A percentile compares a stretch with the other conserved stretches of the same genome.
Evolutionary conservation across 2,329 filamentous ascomycete genomes (phyloP).

Genomic region (Bertia moriformis): DNA sequence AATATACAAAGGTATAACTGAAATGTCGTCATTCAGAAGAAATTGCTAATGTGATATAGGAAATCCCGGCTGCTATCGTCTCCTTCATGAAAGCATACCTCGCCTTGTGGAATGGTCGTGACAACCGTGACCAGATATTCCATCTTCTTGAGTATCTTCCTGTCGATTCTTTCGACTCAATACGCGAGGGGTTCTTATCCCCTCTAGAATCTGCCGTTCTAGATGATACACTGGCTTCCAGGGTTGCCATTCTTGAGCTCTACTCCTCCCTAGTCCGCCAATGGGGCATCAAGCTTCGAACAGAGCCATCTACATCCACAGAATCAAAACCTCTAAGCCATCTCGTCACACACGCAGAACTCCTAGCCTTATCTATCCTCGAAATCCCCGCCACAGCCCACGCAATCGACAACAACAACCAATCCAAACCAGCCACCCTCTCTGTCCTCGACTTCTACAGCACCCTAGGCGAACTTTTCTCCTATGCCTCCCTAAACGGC

Average conservation of each 20-base stretch:
- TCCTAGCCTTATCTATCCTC: conserved; percentile 18
- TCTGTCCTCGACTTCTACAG: conserved; percentile 30
- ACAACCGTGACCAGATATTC: conserved; percentile 15
- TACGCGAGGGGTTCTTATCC: conserved; percentile 6
- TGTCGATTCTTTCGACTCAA: conserved; percentile 11
- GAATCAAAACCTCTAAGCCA: conserved; percentile 12
- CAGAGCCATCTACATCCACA: conserved; percentile 9
- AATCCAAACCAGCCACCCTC: conserved; percentile 9
- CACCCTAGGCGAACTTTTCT: conserved; percentile 20
- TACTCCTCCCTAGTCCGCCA: conserved; percentile 27
- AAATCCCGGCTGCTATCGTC: not conserved
- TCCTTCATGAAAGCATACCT: conserved; percentile 13
- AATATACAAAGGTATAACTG: not conserved
- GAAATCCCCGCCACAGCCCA: conserved; percentile 10
- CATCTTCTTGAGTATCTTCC: conserved; percentile 11
- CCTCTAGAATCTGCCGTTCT: not conserved
- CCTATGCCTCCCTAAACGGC: conserved; percentile 15
- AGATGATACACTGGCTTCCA: conserved; percentile 9
- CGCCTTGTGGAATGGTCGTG: conserved; percentile 17
- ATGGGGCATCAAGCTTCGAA: conserved; percentile 21
- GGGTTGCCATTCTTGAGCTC: conserved; percentile 22
- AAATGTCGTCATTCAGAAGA: too few species aligned
- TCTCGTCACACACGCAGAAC: conserved; percentile 14
- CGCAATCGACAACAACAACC: conserved; percentile 1
- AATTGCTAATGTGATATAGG: not conserved